Conservation (phyloP, 176 grass and related monocot species). For the Melocanna baccifera region DNA sequence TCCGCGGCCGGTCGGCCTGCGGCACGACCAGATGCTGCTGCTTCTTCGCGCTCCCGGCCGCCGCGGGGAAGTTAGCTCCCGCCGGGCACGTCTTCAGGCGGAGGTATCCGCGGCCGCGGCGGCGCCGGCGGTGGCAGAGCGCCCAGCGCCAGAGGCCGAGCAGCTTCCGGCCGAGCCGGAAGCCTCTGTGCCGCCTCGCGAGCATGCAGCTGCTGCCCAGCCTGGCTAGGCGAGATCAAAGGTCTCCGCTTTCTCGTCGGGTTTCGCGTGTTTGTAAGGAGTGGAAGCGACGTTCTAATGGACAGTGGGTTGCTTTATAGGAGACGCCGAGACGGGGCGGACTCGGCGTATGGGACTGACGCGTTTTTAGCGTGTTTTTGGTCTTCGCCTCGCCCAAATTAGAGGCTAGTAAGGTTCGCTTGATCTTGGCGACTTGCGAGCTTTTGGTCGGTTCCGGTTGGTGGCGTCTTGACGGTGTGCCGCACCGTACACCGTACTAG, state of each 20-base stretch:
- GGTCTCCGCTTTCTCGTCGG: not conserved
- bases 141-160: slow-evolving; percentile 51
- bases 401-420: not conserved
- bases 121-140: slow-evolving; percentile 39
- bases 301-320: slow-evolving; percentile 25
- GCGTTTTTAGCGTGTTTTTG: not conserved
- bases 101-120: slow-evolving; percentile 36
- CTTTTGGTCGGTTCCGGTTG: not conserved
- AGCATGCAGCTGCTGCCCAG: not conserved
- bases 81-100: slow-evolving; percentile 23
- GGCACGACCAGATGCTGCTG: not conserved
- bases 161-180: slow-evolving; percentile 83
- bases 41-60: not conserved
- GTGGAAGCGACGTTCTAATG: not conserved
- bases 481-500: not conserved
- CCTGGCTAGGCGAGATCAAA: not conserved
- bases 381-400: not conserved
- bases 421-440: not conserved
- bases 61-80: not conserved
- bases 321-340: not conserved
- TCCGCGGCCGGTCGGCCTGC: slow-evolving; percentile 17
- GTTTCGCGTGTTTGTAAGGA: not conserved
- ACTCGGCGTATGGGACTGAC: not conserved
- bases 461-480: not conserved
- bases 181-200: slow-evolving; percentile 58